A percentile compares a stretch with the other conserved stretches of the same genome.
phyloP scores from a whole-genome alignment of 1,284 basidiomycete genomes.

The Fistulinella staudtii region DNA sequence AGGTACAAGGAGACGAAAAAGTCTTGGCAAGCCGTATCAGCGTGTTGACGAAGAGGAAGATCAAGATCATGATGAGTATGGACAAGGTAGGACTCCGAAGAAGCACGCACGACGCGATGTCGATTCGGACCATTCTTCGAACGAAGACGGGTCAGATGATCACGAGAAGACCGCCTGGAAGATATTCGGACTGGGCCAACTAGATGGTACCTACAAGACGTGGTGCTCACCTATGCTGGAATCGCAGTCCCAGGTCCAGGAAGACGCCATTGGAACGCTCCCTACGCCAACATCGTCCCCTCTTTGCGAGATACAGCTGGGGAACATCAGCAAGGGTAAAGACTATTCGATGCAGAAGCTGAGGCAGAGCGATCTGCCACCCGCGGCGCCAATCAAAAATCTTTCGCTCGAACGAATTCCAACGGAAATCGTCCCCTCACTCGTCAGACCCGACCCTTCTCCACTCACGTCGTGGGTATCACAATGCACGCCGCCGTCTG shows the following conservation, averaged over 20 bases:
- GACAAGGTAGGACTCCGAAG: background rate
- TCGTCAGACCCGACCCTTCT: background rate
- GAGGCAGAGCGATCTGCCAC: background rate
- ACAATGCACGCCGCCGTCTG: conserved; percentile 13
- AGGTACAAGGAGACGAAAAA: conserved; percentile 23
- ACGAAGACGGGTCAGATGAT: conserved; percentile 44
- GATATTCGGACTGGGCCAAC: conserved; percentile 41
- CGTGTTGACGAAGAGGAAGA: background rate
- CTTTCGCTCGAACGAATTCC: background rate
- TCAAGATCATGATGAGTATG: background rate
- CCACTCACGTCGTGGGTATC: conserved; percentile 1
- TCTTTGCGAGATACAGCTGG: background rate
- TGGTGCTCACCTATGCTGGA: conserved; percentile 22
- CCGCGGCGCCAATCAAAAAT: background rate
- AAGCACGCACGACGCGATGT: conserved; percentile 16
- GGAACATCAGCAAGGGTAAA: conserved; percentile 4
- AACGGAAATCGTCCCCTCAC: conserved; percentile 3
- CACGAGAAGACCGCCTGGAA: conserved; percentile 46
- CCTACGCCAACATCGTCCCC: conserved; percentile 31
- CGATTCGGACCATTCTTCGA: conserved; percentile 42
- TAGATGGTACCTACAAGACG: conserved; percentile 3
- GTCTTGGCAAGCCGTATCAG: conserved; percentile 25
- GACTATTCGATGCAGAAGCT: conserved; percentile 2
- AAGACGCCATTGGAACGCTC: conserved; percentile 6
- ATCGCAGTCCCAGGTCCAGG: background rate